phyloP scores from a whole-genome alignment of 768 basidiomycete species.

The Agaricus blazei region DNA sequence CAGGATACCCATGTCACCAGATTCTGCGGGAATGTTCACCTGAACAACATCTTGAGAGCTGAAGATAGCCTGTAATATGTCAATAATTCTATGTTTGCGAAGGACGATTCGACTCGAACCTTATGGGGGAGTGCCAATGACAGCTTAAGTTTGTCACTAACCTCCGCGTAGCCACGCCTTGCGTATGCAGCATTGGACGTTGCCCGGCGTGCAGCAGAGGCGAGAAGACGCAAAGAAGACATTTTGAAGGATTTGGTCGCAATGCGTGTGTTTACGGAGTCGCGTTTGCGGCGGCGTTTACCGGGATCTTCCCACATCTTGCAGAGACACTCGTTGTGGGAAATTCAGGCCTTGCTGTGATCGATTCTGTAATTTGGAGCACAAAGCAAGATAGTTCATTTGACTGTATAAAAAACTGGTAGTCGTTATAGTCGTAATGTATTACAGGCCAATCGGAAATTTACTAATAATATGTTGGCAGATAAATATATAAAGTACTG shows the following conservation, averaged over 20 bases:
- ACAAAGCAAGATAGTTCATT: too few species aligned
- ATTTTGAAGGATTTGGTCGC: slow-evolving; percentile 36
- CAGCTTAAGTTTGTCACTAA: slow-evolving; percentile 84
- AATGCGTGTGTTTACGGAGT: slow-evolving; percentile 40
- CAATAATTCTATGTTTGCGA: not conserved
- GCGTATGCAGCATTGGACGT: slow-evolving; percentile 46
- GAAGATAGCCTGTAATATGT: slow-evolving; percentile 70
- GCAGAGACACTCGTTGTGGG: not conserved
- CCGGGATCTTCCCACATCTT: slow-evolving; percentile 11
- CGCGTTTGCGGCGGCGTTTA: slow-evolving; percentile 22
- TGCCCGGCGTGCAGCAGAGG: slow-evolving; percentile 57
- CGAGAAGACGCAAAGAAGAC: slow-evolving; percentile 71
- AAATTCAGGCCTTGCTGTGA: too few species aligned
- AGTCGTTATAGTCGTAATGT: not conserved
- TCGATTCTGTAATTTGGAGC: not conserved
- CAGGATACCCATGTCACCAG: slow-evolving; percentile 98
- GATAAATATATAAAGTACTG: too few species aligned
- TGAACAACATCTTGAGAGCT: slow-evolving; percentile 88
- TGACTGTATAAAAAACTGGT: too few species aligned
- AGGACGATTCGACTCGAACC: slow-evolving; percentile 41
- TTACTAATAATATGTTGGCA: too few species aligned
- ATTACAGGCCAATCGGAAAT: too few species aligned
- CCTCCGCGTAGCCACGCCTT: slow-evolving; percentile 90
- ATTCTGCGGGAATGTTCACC: slow-evolving; percentile 90
- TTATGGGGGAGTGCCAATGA: slow-evolving; percentile 94